A percentile compares a stretch with the other conserved stretches of the same genome.
Conservation (phyloP, 805 yeast genomes). For the Yueomyces sinensis region DNA sequence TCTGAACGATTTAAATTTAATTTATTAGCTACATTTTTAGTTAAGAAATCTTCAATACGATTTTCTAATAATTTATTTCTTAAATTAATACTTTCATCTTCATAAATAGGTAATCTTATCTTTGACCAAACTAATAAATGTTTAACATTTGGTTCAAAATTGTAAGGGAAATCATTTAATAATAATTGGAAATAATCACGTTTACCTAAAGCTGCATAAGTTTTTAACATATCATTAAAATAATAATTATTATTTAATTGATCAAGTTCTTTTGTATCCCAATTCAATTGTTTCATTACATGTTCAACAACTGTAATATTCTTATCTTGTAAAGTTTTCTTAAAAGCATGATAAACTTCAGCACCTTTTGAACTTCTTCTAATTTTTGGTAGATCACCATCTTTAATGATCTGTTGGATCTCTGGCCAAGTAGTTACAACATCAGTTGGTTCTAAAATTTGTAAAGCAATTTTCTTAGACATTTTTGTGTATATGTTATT, state of each 20-base stretch:
- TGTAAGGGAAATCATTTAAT: constrained; percentile 55
- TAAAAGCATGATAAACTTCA: constrained; percentile 34
- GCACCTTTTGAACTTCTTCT: constrained; percentile 35
- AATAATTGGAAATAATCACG: constrained; percentile 29
- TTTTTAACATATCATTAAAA: constrained; percentile 11
- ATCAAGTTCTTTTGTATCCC: constrained; percentile 29
- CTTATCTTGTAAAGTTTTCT: constrained; percentile 24
- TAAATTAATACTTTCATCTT: constrained; percentile 12
- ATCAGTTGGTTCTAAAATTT: background rate
- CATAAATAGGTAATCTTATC: constrained; percentile 38
- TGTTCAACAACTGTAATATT: constrained; percentile 34
- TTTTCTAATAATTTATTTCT: constrained; percentile 26
- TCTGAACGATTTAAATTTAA: constrained; percentile 22
- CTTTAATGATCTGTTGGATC: constrained; percentile 24
- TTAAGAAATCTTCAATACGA: constrained; percentile 37
- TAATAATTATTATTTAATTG: constrained; percentile 7
- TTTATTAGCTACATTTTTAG: constrained; percentile 21
- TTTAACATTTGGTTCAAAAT: constrained; percentile 34
- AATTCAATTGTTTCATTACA: constrained; percentile 35
- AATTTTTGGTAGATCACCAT: constrained; percentile 33
- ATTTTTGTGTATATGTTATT: too few relatives aligned
- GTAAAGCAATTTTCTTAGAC: constrained; percentile 1
- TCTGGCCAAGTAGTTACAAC: constrained; percentile 29
- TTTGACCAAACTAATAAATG: constrained; percentile 65
- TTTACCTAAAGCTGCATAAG: constrained; percentile 13